A percentile compares a stretch with the other conserved stretches of the same genome.
These are phyloP conservation scores for Petunia hybrid DNA, from an alignment of 305 asterid species.

Conservation along the genomic window DNA sequence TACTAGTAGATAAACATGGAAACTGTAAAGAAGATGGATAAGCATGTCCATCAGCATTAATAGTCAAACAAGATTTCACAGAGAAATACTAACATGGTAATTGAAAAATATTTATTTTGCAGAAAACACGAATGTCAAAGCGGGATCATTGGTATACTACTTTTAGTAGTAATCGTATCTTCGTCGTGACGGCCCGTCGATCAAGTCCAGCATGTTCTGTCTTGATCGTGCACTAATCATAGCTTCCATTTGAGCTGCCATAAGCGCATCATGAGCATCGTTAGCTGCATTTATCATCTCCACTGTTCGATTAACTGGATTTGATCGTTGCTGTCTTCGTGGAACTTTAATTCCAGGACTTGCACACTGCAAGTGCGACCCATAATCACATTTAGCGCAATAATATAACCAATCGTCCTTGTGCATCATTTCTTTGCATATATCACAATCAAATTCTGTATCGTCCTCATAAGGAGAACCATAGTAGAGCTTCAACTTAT, in stretches of 20 bases:
- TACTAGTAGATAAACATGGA: not conserved
- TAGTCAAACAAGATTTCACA: not conserved
- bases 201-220: not conserved
- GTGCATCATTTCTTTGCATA: constrained; percentile 13
- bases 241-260: constrained; percentile 14
- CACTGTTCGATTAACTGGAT: not conserved
- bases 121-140: not conserved
- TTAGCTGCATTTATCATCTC: constrained; percentile 24
- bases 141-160: not conserved
- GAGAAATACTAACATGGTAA: not conserved
- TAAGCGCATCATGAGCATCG: constrained; percentile 20
- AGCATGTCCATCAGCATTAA: not conserved
- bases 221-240: not conserved
- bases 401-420: constrained; percentile 5
- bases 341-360: not conserved
- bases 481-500: not conserved
- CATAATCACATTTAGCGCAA: constrained; percentile 38
- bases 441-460: not conserved
- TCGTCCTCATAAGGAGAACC: constrained; percentile 19
- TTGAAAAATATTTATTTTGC: not conserved
- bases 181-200: not conserved
- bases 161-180: constrained; percentile 15
- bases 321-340: not conserved
- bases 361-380: constrained; percentile 33
- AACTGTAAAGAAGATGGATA: not conserved